A percentile compares a stretch with the other conserved stretches of the same genome.
These are phyloP conservation scores for Aspergillus luchuensis DNA, from an alignment of 2,329 filamentous ascomycete genomes.

Conservation along the genomic window DNA sequence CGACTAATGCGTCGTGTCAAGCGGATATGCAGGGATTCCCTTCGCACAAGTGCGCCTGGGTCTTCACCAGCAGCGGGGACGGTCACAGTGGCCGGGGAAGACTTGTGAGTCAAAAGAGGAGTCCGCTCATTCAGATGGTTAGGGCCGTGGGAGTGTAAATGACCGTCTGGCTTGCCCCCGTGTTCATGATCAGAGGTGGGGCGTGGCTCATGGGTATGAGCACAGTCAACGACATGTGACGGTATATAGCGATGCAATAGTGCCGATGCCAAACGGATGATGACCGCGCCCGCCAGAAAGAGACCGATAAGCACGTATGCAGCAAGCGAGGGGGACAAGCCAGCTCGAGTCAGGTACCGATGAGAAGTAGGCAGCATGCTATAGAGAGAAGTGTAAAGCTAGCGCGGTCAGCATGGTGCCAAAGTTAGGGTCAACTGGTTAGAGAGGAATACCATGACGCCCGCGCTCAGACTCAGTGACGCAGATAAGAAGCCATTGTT, in stretches of 20 bases:
- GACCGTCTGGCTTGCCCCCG: conserved; percentile 28
- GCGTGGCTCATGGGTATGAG: conserved; percentile 47
- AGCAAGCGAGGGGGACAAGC: conserved; percentile 66
- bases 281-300: conserved; percentile 51
- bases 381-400: conserved; percentile 91
- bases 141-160: conserved; percentile 15
- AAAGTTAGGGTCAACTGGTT: neutral
- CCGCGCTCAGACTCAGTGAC: conserved; percentile 89
- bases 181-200: conserved; percentile 40
- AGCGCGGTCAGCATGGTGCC: conserved; percentile 1
- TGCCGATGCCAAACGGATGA: conserved; percentile 49
- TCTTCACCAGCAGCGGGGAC: conserved; percentile 16
- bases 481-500: conserved; percentile 85
- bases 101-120: conserved; percentile 32
- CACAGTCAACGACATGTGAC: conserved; percentile 53
- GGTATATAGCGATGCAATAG: conserved; percentile 52
- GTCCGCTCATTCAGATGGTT: conserved; percentile 31
- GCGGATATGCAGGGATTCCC: conserved; percentile 38
- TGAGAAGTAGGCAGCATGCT: conserved; percentile 90
- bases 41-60: conserved; percentile 19
- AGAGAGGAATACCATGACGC: conserved; percentile 75
- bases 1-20: conserved; percentile 49
- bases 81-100: conserved; percentile 23
- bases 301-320: conserved; percentile 52
- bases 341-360: conserved; percentile 70